Evolutionary conservation across 208 protist genomes (phyloP), one percentile per base, ranked within the genome.

Genomic region (Wallacemonas sp.): DNA sequence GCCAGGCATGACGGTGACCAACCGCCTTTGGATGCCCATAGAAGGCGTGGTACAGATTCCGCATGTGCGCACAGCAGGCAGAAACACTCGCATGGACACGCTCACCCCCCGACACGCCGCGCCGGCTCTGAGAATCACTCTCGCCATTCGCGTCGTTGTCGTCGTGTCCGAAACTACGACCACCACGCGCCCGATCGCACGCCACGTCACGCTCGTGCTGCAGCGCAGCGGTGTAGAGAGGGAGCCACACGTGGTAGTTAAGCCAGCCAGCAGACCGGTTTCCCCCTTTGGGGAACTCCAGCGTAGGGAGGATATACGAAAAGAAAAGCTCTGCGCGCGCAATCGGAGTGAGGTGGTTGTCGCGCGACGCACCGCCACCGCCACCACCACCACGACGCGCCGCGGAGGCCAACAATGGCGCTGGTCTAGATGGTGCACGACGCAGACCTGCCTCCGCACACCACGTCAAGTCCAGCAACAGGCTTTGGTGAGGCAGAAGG

Each of bases 401-500:
- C 22, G 72, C 76, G 17, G 84, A 3, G 64, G 88, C 59, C 42
- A 64, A 34, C 24, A 64, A 24, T 8, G 53, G 22, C n/a, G n/a
- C n/a, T n/a, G n/a, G n/a, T n/a, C n/a, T n/a, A n/a, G n/a, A n/a
- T 14, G 68, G 15, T 15, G 45, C 38, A 27, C n/a, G 34, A 42
- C 66, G 63, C 21, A 46, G 51, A 0, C 66, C 63, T 17, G 72
- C 55, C 21, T 47, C 63, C 26, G 87, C n/a, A 46, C 73, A 87
- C 69, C 82, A 85, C 22, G 72, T 78, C 21, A 86, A 3, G 64
- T 92, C 59, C 42, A 64, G 42, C 24, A 64, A 24, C 15, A 64
- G 22, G 42, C 27, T 39, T 24, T 64, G 59, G 28, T 64, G 59
- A 3, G 59, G 27, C 36, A 64, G 24, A 27, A 64, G 59, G 0